phyloP scores from a whole-genome alignment of 2,329 filamentous ascomycete genomes.

The Drechslerella coelobrocha region DNA sequence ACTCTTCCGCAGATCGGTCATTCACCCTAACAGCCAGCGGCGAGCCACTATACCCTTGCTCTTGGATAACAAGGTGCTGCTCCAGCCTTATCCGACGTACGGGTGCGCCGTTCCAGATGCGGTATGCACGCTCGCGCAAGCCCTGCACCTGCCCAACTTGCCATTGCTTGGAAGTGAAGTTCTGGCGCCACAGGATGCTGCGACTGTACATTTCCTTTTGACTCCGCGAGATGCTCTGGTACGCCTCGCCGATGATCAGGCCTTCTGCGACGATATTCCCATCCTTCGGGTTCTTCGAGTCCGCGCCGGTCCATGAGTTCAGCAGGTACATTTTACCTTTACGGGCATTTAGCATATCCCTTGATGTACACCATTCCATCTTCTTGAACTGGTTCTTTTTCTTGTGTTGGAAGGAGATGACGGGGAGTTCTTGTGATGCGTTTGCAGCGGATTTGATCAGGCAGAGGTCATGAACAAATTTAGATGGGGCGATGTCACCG shows the following conservation, averaged over 20 bases:
- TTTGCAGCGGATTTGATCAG: slow-evolving; percentile 27
- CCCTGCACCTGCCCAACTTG: slow-evolving; percentile 40
- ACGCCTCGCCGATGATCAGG: slow-evolving; percentile 39
- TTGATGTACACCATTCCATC: slow-evolving; percentile 45
- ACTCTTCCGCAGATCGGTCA: slow-evolving; percentile 22
- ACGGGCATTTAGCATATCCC: slow-evolving; percentile 21
- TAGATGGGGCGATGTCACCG: slow-evolving; percentile 34
- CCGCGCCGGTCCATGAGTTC: slow-evolving; percentile 39
- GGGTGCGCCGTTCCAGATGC: slow-evolving; percentile 39
- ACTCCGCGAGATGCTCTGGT: slow-evolving; percentile 36
- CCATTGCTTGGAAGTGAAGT: slow-evolving; percentile 47
- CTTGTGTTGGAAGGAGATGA: slow-evolving; percentile 42
- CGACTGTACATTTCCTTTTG: slow-evolving; percentile 47
- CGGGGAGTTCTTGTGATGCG: slow-evolving; percentile 34
- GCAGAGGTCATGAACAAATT: slow-evolving; percentile 40
- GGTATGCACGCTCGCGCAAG: slow-evolving; percentile 32
- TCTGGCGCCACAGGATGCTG: slow-evolving; percentile 45
- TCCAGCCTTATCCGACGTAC: slow-evolving; percentile 25
- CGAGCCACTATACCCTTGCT: slow-evolving; percentile 42
- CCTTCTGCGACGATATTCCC: slow-evolving; percentile 43
- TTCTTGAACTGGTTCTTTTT: slow-evolving; percentile 45
- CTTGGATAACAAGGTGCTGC: slow-evolving; percentile 43
- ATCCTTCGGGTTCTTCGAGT: slow-evolving; percentile 45
- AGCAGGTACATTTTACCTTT: slow-evolving; percentile 47
- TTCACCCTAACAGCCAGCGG: slow-evolving; percentile 43